Base-by-base conservation (phyloP, 2,329 filamentous ascomycete species). In the Exophiala xenobiotica region DNA sequence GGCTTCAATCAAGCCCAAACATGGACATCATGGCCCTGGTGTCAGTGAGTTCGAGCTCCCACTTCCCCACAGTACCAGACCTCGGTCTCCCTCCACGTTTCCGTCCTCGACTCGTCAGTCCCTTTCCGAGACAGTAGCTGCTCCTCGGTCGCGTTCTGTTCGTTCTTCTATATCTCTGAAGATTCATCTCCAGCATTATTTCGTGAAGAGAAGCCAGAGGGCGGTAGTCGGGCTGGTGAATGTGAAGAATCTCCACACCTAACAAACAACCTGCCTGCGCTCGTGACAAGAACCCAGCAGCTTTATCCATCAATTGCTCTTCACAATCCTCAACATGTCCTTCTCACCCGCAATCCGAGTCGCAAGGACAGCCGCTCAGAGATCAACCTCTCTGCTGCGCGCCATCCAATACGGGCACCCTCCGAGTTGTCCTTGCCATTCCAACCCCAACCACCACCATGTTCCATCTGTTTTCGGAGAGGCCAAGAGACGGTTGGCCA, bases 331-430 rank as follows among this genome's bases (percentile, higher is more conserved):
- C 38, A 46, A 35, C 37, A 55, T 60, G 63, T 54, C 51, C 71
- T 72, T 70, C 59, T 69, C 53, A 45, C 68, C 70, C 40, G 65
- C 70, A 39, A 65, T 77, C 49, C 68, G 74, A 37, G 65, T 75
- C 51, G 71, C 73, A 39, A 70, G 72, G 27, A 71, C 73, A 6
- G 73, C 74, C 42, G 72, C 74, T 51, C 73, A 68, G 50, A 66
- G 72, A 53, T 74, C 74, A 14, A 61, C 85, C 50, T 74, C 81
- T 60, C 78, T 89, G 47, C 83, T 97, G 43, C 85, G 88, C 48
- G 91, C 92, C n/a, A 83, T 99, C 49, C 92, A 95, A 70, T 95
- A 86, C 68, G 87, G 86, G 1, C 92, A 93, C 67, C 90, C 89
- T 51, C 90, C 90, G 4, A 83, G 80, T 46, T 96, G 91, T 66